Evolutionary conservation across 768 basidiomycete genomes (phyloP).

Genomic region (Butyriboletus loyo): DNA sequence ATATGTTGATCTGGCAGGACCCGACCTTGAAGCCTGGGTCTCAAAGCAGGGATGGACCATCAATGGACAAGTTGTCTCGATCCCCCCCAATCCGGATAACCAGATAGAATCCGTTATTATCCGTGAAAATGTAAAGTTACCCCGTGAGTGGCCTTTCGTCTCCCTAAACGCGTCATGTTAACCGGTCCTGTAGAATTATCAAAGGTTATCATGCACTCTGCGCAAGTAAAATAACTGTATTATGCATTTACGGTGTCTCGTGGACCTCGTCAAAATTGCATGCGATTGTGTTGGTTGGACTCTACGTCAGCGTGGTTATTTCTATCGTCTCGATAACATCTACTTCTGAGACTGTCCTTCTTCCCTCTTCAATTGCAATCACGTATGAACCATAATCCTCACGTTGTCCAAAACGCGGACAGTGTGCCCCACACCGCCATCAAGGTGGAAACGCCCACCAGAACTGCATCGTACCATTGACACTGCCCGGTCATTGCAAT

Average conservation of each 20-base stretch:
- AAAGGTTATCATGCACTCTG: slow-evolving; percentile 73
- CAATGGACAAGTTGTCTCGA: slow-evolving; percentile 56
- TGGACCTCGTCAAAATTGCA: slow-evolving; percentile 6
- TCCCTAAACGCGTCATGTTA: not conserved
- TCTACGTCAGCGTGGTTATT: not conserved
- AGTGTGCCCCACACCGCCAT: slow-evolving; percentile 81
- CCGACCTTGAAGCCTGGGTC: slow-evolving; percentile 58
- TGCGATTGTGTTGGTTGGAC: not conserved
- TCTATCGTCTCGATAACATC: not conserved
- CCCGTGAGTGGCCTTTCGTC: slow-evolving; percentile 52
- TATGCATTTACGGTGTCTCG: slow-evolving; percentile 1
- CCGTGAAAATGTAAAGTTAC: slow-evolving; percentile 77
- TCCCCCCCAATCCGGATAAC: slow-evolving; percentile 85
- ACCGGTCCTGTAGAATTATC: slow-evolving; percentile 52
- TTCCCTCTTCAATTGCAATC: not conserved
- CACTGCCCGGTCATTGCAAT: slow-evolving; percentile 52
- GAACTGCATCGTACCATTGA: slow-evolving; percentile 47
- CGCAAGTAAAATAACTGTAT: slow-evolving; percentile 43
- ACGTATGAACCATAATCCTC: slow-evolving; percentile 4
- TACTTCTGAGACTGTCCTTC: not conserved
- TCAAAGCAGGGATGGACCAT: slow-evolving; percentile 65
- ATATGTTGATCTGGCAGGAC: slow-evolving; percentile 68
- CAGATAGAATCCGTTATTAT: slow-evolving; percentile 84
- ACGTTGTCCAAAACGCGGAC: slow-evolving; percentile 52
- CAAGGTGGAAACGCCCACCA: slow-evolving; percentile 49